Base-by-base conservation (phyloP, 345 rosid species). In the Anastatica hierochuntica region DNA sequence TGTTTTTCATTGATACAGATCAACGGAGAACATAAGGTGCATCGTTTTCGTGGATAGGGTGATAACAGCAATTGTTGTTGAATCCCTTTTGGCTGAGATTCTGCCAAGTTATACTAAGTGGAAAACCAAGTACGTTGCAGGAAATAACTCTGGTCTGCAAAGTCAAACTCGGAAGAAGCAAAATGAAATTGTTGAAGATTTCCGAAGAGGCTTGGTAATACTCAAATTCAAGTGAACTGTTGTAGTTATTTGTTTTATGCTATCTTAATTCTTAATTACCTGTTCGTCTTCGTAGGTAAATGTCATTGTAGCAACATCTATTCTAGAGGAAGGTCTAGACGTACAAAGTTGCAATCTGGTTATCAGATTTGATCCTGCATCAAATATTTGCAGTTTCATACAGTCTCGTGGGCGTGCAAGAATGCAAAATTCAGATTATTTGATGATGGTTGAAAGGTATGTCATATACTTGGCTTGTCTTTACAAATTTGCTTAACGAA, bases 381-480 rank as follows among this genome's bases (percentile, higher is more conserved):
- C 75, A 53, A 88, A 84, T 8, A 76, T 85, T 55, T 77, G 88
- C 69, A 92, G 98, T 70, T 92, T 83, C 66, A 92, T 92, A 54
- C 98, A 92, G 73, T 88, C 98, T n/a, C 78, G 92, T 17, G 98
- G 98, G 51, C 95, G 96, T 61, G 98, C 98, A 18, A 76, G 98
- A 73, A 83, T 76, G 94, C 74, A 59, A 50, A 73, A 83, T 64
- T 88, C 96, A 2, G 94, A 88, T 18, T 92, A 79, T 58, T 15
- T 92, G 56, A 72, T 92, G 73, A 78, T 92, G 84, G 76, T 92
- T 63, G 42, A 76, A 43, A 79, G 74, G 96, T 88, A 64, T 56
- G 44, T 31, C 24, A 21, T 21, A 21, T 21, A 21, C 5, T 5
- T 21, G 45, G 8, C 33, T 13, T 27, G 0, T 51, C 9, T 60